These are phyloP conservation scores for Kwoniella europaea DNA, from an alignment of 768 basidiomycete genomes.

Conservation along the genomic window DNA sequence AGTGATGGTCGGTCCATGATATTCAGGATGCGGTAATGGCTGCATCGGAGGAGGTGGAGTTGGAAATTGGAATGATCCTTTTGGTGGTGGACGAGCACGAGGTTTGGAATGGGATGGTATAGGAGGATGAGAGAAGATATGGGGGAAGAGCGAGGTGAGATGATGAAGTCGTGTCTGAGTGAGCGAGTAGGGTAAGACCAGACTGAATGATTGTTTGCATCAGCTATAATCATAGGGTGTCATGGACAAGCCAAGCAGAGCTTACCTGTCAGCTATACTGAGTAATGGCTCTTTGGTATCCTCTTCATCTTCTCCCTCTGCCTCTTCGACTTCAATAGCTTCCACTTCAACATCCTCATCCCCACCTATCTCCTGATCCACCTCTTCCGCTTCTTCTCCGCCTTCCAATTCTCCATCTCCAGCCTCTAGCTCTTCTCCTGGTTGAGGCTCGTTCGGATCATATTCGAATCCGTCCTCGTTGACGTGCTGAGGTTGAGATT, in stretches of 20 bases:
- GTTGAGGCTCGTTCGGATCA: neutral
- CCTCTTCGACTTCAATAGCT: conserved; percentile 13
- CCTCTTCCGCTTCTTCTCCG: conserved; percentile 21
- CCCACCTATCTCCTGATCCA: conserved; percentile 29
- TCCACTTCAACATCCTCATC: conserved; percentile 40
- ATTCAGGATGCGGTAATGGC: conserved; percentile 41
- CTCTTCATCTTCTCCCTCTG: conserved; percentile 22
- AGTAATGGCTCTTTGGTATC: conserved; percentile 30
- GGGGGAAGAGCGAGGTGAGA: conserved; percentile 45
- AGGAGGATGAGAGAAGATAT: conserved; percentile 51
- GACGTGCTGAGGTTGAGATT: conserved; percentile 35
- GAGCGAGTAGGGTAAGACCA: conserved; percentile 41
- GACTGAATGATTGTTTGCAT: conserved; percentile 18
- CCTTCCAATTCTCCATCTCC: conserved; percentile 13
- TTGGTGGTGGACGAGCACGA: conserved; percentile 36
- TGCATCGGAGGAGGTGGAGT: conserved; percentile 34
- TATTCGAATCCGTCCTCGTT: conserved; percentile 37
- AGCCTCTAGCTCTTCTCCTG: conserved; percentile 4
- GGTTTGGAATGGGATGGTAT: conserved; percentile 43
- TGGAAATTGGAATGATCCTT: conserved; percentile 41
- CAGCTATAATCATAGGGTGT: neutral
- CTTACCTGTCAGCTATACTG: conserved; percentile 41
- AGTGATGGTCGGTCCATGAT: conserved; percentile 40
- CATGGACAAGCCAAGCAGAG: neutral
- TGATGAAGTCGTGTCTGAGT: conserved; percentile 46